Base-by-base conservation (phyloP, 2,329 filamentous ascomycete genomes). In the Aspergillus luchuensis region DNA sequence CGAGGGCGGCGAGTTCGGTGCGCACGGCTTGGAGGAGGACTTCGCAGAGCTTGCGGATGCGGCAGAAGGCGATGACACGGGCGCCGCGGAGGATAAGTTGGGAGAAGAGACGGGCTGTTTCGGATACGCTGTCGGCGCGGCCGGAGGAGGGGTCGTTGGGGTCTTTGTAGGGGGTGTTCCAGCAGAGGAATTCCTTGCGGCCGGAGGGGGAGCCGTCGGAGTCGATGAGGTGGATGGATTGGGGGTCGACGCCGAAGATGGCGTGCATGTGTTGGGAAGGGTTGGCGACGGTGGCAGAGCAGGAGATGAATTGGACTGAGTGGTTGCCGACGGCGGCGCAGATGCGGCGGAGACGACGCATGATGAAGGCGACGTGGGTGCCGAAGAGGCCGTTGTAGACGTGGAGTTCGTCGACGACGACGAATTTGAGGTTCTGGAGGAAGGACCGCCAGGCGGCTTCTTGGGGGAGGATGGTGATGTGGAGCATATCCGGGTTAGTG, bases 401-500 rank as follows among this genome's bases (percentile, higher is more conserved):
- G 71, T 99, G 95, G 39, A 99, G 79, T 72, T 99, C 95, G 68
- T 92, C 89, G 10, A 92, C 89, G 7, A 99, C 95, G 0, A 99
- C 93, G 71, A 91, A 97, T 65, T 89, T 91, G 13, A 99, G 79
- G 66, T 97, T 92, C 74, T 91, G 87, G n/a, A 99, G 76, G 67
- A 97, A 98, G 0, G 85, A 86, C 50, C 93, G 85, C 95, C 95
- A 99, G 30, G 85, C 85, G 64, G 92, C 89, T 78, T 99, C 95
- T 70, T 97, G 91, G 0, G 95, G 94, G 3, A 99, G 78, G 25
- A 99, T 96, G 0, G 92, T 96, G 36, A 97, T 87, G 68, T 99
- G 95, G 38, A 99, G 83, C 93, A 98, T 99, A 71, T 99, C 95
- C 0, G 95, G 95, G 69, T 99, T 99, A 0, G 95, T 99, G 71